Evolutionary conservation across 2,329 filamentous ascomycete genomes (phyloP), one percentile per base, ranked within the genome.

Genomic region (Colletotrichum lentis): DNA sequence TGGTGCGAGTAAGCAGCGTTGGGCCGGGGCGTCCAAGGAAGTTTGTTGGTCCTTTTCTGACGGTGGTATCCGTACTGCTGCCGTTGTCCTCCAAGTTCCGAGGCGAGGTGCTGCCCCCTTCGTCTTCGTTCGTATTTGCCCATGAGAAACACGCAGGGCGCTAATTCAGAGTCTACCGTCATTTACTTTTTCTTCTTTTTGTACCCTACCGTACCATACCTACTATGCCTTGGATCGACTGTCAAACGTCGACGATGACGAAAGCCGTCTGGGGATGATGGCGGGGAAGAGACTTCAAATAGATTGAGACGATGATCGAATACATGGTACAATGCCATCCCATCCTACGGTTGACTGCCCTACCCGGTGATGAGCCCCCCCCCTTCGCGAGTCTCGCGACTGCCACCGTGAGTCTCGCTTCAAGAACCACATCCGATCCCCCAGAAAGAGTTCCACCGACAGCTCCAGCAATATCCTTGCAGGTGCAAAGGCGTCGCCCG

Each of bases 391-490:
- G n/a, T n/a, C n/a, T n/a, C 49, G 58, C 58, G 46, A 53, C 50
- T 46, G 60, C 39, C 62, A 54, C 50, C 37, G 55, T 39, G 11
- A 37, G 43, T 35, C 43, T 37, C 18, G 12, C 46, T 37, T 39
- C 27, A 20, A 53, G 18, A 22, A 18, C 12, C 37, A n/a, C 20
- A 16, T 44, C 54, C 11, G 6, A 27, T 50, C 27, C 43, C 54
- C 24, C 62, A 37, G 35, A 39, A 49, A 61, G 44, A 55, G 39
- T 31, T 55, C 41, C 12, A n/a, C 35, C 14, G 31, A 24, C 35
- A n/a, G 11, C 46, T 10, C 49, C 41, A 43, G 61, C 54, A 59
- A 24, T 35, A 65, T 60, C 62, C 65, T 59, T 65, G 65, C 54
- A 44, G 20, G 11, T 11, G 35, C 18, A 41, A 61, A 61, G 35